phyloP scores from a whole-genome alignment of 2,329 filamentous ascomycete species.

The Sporothrix humicola region DNA sequence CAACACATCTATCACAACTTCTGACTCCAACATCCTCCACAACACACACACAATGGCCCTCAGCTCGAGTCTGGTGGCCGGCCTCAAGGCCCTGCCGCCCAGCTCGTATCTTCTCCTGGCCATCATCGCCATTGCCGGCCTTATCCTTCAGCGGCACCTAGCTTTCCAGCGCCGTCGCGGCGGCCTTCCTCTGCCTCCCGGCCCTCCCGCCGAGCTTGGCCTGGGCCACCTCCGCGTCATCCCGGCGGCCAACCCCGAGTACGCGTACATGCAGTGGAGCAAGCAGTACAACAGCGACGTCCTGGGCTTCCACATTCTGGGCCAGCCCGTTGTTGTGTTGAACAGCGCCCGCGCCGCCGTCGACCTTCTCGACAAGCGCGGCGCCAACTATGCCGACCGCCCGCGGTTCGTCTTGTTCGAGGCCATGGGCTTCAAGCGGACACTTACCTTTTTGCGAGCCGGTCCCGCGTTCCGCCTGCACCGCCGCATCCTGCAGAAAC shows the following conservation, averaged over 20 bases:
- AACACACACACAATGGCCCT: not conserved
- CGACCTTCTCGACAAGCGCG: conserved; percentile 54
- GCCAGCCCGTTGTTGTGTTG: conserved; percentile 48
- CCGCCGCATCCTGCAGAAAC: conserved; percentile 46
- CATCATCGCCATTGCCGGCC: not conserved
- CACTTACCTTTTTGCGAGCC: conserved; percentile 51
- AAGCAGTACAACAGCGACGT: conserved; percentile 42
- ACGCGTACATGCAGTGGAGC: conserved; percentile 37
- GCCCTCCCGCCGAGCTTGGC: conserved; percentile 37
- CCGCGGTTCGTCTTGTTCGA: conserved; percentile 52
- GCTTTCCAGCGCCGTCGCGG: not conserved
- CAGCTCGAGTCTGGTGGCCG: not conserved
- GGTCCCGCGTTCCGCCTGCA: conserved; percentile 50
- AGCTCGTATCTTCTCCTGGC: not conserved
- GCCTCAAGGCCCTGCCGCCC: not conserved
- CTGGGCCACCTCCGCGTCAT: conserved; percentile 40
- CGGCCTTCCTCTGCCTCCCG: conserved; percentile 35
- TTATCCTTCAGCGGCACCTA: not conserved
- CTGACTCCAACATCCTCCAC: not conserved
- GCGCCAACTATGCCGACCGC: conserved; percentile 52
- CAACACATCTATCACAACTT: not conserved
- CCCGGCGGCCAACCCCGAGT: conserved; percentile 37
- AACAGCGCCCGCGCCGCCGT: conserved; percentile 49
- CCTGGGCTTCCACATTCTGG: conserved; percentile 45
- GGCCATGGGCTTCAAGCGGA: conserved; percentile 52